phyloP scores from a whole-genome alignment of 257 asterid species.

The Echium plantagineum region DNA sequence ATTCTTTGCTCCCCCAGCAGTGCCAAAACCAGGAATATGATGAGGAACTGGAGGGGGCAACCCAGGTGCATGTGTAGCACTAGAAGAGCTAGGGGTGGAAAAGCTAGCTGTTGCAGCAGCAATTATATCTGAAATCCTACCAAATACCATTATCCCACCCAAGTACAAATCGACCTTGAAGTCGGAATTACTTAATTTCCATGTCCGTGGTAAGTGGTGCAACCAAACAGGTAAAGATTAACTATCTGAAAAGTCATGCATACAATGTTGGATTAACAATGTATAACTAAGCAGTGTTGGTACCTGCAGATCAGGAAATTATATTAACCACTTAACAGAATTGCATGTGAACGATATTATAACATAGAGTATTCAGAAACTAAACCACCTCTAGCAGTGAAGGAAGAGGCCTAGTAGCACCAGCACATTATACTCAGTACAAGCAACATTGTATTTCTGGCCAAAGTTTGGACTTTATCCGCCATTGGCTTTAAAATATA shows the following conservation, averaged over 20 bases:
- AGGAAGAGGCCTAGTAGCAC: not conserved
- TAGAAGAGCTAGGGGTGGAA: slow-evolving; percentile 36
- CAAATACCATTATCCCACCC: slow-evolving; percentile 39
- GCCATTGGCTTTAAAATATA: no score
- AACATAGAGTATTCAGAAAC: slow-evolving; percentile 5
- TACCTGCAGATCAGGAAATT: not conserved
- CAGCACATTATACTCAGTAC: not conserved
- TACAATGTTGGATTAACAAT: not conserved
- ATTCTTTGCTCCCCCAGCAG: slow-evolving; percentile 30
- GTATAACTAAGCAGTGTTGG: not conserved
- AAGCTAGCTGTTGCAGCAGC: slow-evolving; percentile 41
- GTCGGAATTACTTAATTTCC: not conserved
- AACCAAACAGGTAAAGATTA: not conserved
- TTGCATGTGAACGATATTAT: not conserved
- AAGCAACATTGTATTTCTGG: not conserved
- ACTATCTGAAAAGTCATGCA: not conserved
- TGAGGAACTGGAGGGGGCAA: slow-evolving; percentile 59
- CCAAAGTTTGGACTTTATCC: no score
- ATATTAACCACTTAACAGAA: not conserved
- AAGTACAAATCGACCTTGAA: slow-evolving; percentile 11
- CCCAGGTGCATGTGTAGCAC: slow-evolving; percentile 36
- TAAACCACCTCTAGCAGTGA: slow-evolving; percentile 11
- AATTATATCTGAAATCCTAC: slow-evolving; percentile 46
- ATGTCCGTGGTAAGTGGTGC: not conserved
- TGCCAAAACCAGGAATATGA: slow-evolving; percentile 26